A percentile compares a stretch with the other conserved stretches of the same genome.
Evolutionary conservation across 768 basidiomycete genomes (phyloP).

Genomic region (Termitomyces sp.): DNA sequence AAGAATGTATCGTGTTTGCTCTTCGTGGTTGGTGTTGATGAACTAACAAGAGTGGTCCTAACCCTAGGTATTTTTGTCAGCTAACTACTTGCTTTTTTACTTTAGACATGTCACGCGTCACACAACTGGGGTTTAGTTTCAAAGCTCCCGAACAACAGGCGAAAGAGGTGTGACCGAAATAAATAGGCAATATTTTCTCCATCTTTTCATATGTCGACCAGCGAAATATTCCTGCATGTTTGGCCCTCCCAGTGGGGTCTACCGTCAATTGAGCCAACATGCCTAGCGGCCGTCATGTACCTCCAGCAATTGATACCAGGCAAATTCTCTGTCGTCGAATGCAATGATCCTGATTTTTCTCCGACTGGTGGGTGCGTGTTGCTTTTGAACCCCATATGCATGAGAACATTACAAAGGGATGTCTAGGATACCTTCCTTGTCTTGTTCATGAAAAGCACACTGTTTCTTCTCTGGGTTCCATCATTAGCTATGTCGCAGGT

Average conservation of each 20-base stretch:
- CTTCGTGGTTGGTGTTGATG: too few species aligned
- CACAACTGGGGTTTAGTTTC: not conserved
- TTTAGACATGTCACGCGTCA: too few species aligned
- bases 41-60: too few species aligned
- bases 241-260: slow-evolving; percentile 68
- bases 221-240: slow-evolving; percentile 43
- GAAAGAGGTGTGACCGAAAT: not conserved
- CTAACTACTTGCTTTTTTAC: too few species aligned
- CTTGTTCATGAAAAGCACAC: slow-evolving; percentile 50
- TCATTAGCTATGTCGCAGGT: slow-evolving; percentile 59
- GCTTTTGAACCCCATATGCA: slow-evolving; percentile 1
- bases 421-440: slow-evolving; percentile 68
- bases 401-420: not conserved
- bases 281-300: slow-evolving; percentile 59
- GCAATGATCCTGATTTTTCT: slow-evolving; percentile 64
- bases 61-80: too few species aligned
- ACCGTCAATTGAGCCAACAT: slow-evolving; percentile 61
- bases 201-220: slow-evolving; percentile 4
- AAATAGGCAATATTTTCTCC: not conserved
- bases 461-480: slow-evolving; percentile 50
- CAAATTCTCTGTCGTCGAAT: slow-evolving; percentile 56
- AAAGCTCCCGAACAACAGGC: not conserved
- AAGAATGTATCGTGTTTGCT: too few species aligned
- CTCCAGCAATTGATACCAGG: slow-evolving; percentile 67
- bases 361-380: slow-evolving; percentile 56